phyloP scores from a whole-genome alignment of 805 yeast genomes.

The Cyberlindnera misumaiensis region DNA sequence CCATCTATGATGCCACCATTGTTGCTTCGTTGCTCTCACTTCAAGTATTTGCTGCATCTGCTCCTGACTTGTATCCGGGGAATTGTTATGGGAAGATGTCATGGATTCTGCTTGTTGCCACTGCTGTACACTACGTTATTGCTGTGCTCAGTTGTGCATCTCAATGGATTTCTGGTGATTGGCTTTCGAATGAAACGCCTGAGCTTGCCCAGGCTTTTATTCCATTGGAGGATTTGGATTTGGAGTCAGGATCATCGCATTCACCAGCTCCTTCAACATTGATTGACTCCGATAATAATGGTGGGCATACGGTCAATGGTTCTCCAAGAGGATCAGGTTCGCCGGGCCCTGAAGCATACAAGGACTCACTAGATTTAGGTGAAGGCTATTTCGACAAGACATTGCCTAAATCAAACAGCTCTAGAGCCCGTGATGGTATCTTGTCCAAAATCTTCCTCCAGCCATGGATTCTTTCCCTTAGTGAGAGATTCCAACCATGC shows the following conservation, averaged over 20 bases:
- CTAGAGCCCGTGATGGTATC: constrained; percentile 26
- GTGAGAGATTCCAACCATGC: constrained; percentile 19
- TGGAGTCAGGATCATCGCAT: constrained; percentile 14
- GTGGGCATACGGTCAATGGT: background rate
- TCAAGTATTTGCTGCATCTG: constrained; percentile 50
- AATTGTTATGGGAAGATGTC: constrained; percentile 69
- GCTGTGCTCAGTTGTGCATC: constrained; percentile 45
- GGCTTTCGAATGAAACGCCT: constrained; percentile 9
- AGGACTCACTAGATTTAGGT: constrained; percentile 21
- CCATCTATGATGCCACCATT: constrained; percentile 40
- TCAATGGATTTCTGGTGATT: constrained; percentile 32
- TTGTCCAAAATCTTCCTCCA: constrained; percentile 30
- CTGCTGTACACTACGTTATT: constrained; percentile 46
- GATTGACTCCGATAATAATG: constrained; percentile 14
- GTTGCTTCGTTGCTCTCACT: constrained; percentile 47
- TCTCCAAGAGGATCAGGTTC: constrained; percentile 1
- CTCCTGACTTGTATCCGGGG: constrained; percentile 66
- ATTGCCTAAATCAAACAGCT: constrained; percentile 2
- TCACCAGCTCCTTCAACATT: constrained; percentile 21
- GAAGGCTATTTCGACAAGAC: constrained; percentile 9
- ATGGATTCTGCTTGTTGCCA: constrained; percentile 46
- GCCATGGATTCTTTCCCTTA: constrained; percentile 17
- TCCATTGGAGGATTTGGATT: constrained; percentile 25
- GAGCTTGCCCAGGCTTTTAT: constrained; percentile 18
- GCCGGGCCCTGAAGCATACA: constrained; percentile 16